Base-by-base conservation (phyloP, 352 stramenopile genomes). In the Saprolegnia parasitica region DNA sequence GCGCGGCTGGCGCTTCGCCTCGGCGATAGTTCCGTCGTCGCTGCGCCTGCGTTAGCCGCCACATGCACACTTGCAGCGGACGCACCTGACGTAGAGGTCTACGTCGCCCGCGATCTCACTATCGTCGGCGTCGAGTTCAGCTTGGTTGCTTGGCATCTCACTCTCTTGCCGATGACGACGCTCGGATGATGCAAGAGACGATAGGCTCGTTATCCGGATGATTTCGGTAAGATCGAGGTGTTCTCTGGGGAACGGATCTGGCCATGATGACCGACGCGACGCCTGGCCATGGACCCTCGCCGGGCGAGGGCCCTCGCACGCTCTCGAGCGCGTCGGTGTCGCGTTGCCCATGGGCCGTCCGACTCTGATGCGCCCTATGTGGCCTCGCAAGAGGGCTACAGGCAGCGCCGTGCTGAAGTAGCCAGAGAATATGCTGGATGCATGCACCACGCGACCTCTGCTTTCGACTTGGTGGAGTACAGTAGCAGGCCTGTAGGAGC, bases 61-160 rank as follows among this genome's bases (percentile, higher is more conserved):
- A 60, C 20, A 42, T 42, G 52, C 52, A 35, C 47, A 5, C 29
- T 2, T 5, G 2, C 29, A 35, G 29, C 5, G 29, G 24, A 5
- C 47, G 8, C 11, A 60, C 52, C 52, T 60, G 24, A 60, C 52
- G 52, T 60, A 60, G 13, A 60, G 35, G 24, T 60, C 52, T 2
- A 40, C 52, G 24, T 60, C 52, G 13, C 13, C 35, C 13, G 13
- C 35, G 35, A 60, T 60, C 13, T 15, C 52, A 60, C 29, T 6
- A 2, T 60, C 52, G 11, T 60, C 52, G 24, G 11, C 52, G 52
- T 60, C 52, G 13, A n/a, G 52, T 11, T 15, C 13, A 15, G 13
- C 52, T 60, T 60, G 24, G 52, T 24, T 42, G 52, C 35, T 15
- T 35, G 52, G 52, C 52, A 60, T 60, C 35, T 35, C 29, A 35